Evolutionary conservation across 176 grass and related monocot species (phyloP), one percentile per base, ranked within the genome.

Genomic region (Oropetium thomaeum): DNA sequence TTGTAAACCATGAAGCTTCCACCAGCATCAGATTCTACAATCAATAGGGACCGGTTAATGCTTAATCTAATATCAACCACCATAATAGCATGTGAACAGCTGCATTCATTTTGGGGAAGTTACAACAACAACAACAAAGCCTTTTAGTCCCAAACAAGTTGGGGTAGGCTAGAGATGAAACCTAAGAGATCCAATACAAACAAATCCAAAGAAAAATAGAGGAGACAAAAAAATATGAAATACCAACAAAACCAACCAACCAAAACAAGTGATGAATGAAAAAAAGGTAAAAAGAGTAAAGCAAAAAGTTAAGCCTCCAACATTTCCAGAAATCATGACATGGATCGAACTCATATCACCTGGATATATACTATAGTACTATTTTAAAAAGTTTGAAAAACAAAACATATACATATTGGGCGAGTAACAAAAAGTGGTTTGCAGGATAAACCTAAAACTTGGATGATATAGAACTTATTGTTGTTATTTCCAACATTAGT

Each of bases 381-480:
- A 53, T 45, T 78, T 75, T 1, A 57, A 30, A 69, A 22, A 41
- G 15, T 78, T n/a, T 72, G 14, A 59, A 73, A n/a, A 74, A 59
- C 67, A n/a, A 74, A 49, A 39, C 25, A 45, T 15, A 58, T 45
- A 27, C 22, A 48, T 10, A 72, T 25, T 27, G 23, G 40, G 6
- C 5, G 47, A 57, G 38, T 58, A 13, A 79, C 10, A 26, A 58
- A 66, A n/a, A 78, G 28, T 59, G 68, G 78, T 63, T 75, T 71
- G 62, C 65, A 69, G 58, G 42, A 80, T 81, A 87, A 65, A 97
- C 94, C 94, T 93, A 97, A 86, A 84, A 80, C 88, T 87, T 93
- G 94, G 73, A 97, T 89, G 52, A 91, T 78, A 81, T 85, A 97
- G 39, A 91, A 97, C 75, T 97, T 97, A 78, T 97, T 97, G 41